A percentile compares a stretch with the other conserved stretches of the same genome.
Conservation (phyloP, 306 rosid species). For the Pueraria montana region DNA sequence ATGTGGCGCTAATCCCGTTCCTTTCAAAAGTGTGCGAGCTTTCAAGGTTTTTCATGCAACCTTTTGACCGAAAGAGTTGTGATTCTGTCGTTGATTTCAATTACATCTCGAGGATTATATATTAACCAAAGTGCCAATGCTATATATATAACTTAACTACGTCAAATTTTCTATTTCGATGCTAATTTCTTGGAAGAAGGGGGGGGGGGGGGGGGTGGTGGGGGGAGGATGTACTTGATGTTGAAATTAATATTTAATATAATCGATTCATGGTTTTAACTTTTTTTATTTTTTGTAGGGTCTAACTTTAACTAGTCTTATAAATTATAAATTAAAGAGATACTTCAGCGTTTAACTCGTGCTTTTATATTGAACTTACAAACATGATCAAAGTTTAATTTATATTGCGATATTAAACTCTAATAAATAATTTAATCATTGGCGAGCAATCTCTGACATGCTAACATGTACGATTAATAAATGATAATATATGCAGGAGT, state of each 20-base stretch:
- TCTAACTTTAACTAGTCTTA: too few relatives aligned
- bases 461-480: neutral
- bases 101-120: slow-evolving; percentile 12
- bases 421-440: neutral
- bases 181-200: neutral
- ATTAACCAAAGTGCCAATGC: neutral
- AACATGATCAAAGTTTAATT: slow-evolving; percentile 3
- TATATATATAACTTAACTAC: neutral
- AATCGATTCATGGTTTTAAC: too few relatives aligned
- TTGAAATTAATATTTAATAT: too few relatives aligned
- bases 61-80: slow-evolving; percentile 35
- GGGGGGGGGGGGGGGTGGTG: too few relatives aligned
- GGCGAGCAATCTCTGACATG: neutral
- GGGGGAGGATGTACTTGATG: too few relatives aligned
- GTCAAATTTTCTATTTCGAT: neutral
- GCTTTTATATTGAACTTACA: neutral
- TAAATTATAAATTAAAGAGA: neutral
- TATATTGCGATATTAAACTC: neutral
- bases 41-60: slow-evolving; percentile 20
- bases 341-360: neutral
- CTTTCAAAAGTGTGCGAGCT: slow-evolving; percentile 10
- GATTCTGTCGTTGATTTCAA: slow-evolving; percentile 6
- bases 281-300: too few relatives aligned
- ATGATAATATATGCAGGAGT: slow-evolving; percentile 67
- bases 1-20: slow-evolving; percentile 46